Evolutionary conservation across 129 eudicot genomes (phyloP), one percentile per base, ranked within the genome.

Genomic region (Pittosporum tobira): DNA sequence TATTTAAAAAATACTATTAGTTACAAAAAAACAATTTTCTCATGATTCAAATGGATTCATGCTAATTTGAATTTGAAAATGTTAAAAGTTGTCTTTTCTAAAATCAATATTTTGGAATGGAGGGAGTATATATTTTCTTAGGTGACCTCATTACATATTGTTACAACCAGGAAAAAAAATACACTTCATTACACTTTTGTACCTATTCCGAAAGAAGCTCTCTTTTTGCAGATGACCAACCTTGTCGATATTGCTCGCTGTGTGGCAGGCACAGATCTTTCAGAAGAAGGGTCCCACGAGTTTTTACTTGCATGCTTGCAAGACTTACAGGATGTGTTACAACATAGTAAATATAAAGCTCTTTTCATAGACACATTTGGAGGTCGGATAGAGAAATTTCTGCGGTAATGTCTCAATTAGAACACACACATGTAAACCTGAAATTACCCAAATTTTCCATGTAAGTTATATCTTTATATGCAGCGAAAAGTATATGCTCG

Each of bases 281-380:
- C 76, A 40, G 72, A 73, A 77, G 84, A 80, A 67, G 81, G 84
- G 20, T 78, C 84, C 37, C 74, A 64, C 71, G 84, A 88, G 71
- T 52, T 48, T 68, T 76, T 88, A 73, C 81, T 88, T 72, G 77
- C 81, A 28, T 80, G 89, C 61, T 61, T 84, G 73, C 73, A 81
- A 65, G 96, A 88, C 48, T 73, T 88, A 53, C 89, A 77, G 66
- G 96, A 88, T 59, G 52, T 88, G 44, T 59, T 84, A 74, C 82
- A 67, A 24, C 69, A 68, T 20, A 73, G 87, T 75, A 80, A 83
- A 70, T 59, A 71, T 46, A 83, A 71, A 65, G 88, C 94, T 53
- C 93, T 88, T 78, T 82, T 84, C 27, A 77, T 88, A 59, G 96
- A 88, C 55, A 84, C 94, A 19, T 84, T 88, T 81, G 96, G 96